Evolutionary conservation across 2,329 filamentous ascomycete species (phyloP), one percentile per base, ranked within the genome.

Genomic region (Calonectria montana): DNA sequence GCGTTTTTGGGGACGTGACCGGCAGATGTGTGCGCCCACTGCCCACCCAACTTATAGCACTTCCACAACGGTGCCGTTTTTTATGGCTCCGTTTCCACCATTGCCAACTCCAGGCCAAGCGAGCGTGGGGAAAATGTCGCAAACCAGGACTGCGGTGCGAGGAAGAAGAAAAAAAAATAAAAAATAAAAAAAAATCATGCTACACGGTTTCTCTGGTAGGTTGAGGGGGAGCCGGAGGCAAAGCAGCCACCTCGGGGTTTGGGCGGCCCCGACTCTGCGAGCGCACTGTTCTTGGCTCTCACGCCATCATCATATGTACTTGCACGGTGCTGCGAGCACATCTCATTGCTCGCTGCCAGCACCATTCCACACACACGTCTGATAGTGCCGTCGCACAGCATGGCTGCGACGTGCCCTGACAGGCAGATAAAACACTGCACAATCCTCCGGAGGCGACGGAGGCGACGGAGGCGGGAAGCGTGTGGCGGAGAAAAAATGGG

Each of bases 381-480:
- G 37, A 37, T 65, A 48, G 64, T 48, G 61, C 18, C 62, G 53
- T 69, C 59, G 59, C 57, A 69, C 67, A 53, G 31, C 67, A 69
- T 55, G 25, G 39, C 48, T 57, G 31, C 21, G 29, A 64, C 37
- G 47, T 61, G 67, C 48, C 50, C 48, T 68, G 45, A 25, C 39
- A 59, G 59, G n/a, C 47, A 43, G 50, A 23, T 53, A 63, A 55
- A 53, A 65, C 37, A 37, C 61, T 37, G 29, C 53, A 57, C 53
- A 50, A 55, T 50, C 47, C 66, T 65, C 67, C 67, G 67, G 62
- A 65, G 50, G 31, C 15, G 13, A 65, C 67, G 67, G 62, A 65
- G 50, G 31, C 15, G 13, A 65, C 61, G 62, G 67, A 61, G 63
- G 35, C 43, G 59, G 41, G 61, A 29, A 57, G 48, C 16, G 62